Conservation (phyloP, 2,329 filamentous ascomycete genomes). For the Botrytis squamosa region DNA sequence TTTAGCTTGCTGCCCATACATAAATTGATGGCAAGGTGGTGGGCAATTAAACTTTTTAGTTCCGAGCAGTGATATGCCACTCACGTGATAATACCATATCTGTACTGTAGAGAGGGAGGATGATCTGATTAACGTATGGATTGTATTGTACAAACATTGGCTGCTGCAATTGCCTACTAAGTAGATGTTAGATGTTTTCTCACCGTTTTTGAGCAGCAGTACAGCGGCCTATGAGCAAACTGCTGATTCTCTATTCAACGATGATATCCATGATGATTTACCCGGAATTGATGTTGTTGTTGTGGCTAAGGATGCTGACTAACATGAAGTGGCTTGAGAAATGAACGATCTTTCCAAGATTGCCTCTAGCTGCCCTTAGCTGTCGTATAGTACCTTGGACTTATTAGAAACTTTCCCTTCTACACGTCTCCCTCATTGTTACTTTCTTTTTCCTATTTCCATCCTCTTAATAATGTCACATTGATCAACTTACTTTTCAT, state of each 20-base stretch:
- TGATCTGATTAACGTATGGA: neutral
- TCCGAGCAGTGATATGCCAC: neutral
- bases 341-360: neutral
- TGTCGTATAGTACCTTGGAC: neutral
- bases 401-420: neutral
- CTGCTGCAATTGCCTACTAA: neutral
- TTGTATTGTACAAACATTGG: neutral
- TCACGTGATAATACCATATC: neutral
- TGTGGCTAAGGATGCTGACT: neutral
- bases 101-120: neutral
- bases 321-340: neutral
- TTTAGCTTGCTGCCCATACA: slow-evolving; percentile 2
- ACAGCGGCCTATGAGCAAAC: neutral
- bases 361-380: neutral
- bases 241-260: neutral
- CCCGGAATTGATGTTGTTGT: neutral
- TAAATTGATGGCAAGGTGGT: slow-evolving; percentile 11
- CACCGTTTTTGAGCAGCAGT: neutral
- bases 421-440: neutral
- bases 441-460: neutral
- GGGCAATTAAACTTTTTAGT: slow-evolving; percentile 21
- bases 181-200: neutral
- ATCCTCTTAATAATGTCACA: neutral
- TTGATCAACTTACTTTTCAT: neutral
- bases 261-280: neutral